Percentiles rank a stretch among this genome's conserved stretches.
Evolutionary conservation across 768 basidiomycete genomes (phyloP).

Genomic region (Hygrocybe punicea): DNA sequence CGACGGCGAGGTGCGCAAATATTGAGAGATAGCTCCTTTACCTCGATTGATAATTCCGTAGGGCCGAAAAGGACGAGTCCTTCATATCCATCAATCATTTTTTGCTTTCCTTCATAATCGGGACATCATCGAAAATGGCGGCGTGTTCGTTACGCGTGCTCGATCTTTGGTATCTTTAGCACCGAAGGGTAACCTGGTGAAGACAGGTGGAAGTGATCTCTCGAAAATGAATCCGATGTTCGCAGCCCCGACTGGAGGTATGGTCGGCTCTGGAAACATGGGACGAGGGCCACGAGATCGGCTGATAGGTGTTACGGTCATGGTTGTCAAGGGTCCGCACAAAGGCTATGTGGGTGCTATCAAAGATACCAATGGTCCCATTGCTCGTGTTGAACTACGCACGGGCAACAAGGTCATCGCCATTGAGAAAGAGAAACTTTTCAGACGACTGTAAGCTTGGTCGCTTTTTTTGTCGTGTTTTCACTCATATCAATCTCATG

Average conservation of each 20-base stretch:
- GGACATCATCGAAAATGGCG: slow-evolving; percentile 85
- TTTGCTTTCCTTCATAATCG: slow-evolving; percentile 94
- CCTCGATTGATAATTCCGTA: slow-evolving; percentile 28
- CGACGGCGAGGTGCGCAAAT: slow-evolving; percentile 70
- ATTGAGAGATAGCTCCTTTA: not conserved
- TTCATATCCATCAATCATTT: slow-evolving; percentile 92
- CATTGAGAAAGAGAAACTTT: slow-evolving; percentile 76
- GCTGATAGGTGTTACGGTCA: slow-evolving; percentile 74
- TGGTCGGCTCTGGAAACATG: slow-evolving; percentile 76
- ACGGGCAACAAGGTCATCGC: slow-evolving; percentile 83
- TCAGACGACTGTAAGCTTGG: slow-evolving; percentile 63
- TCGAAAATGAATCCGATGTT: slow-evolving; percentile 90
- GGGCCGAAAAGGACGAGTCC: slow-evolving; percentile 82
- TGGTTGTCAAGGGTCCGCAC: slow-evolving; percentile 79
- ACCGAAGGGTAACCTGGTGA: slow-evolving; percentile 74
- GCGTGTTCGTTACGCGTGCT: slow-evolving; percentile 89
- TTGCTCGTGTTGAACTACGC: slow-evolving; percentile 89
- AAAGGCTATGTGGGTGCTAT: slow-evolving; percentile 91
- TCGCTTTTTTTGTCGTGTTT: not conserved
- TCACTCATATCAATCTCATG: slow-evolving; percentile 5
- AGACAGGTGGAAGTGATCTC: slow-evolving; percentile 64
- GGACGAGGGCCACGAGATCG: slow-evolving; percentile 78
- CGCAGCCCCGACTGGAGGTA: slow-evolving; percentile 61
- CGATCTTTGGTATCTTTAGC: slow-evolving; percentile 80
- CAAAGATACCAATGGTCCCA: slow-evolving; percentile 88